Conservation (phyloP, 2,329 filamentous ascomycete species). For the Clonostachys byssicola region DNA sequence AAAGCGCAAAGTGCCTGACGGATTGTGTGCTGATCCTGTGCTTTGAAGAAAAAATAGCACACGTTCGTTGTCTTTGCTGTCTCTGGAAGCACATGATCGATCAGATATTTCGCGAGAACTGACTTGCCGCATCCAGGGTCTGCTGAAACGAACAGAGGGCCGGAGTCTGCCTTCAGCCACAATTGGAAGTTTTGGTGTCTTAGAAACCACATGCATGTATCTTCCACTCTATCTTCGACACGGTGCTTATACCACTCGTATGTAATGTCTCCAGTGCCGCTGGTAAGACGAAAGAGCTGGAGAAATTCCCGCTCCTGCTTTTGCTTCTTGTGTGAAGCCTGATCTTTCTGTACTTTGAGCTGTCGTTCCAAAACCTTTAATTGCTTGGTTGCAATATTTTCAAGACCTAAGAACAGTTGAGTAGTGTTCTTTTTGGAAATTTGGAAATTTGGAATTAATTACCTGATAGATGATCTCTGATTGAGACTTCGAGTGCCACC, state of each 20-base stretch:
- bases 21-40: constrained; percentile 25
- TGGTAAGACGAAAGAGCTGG: constrained; percentile 7
- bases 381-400: too few species aligned
- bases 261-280: neutral
- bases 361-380: too few species aligned
- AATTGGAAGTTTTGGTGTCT: constrained; percentile 15
- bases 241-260: constrained; percentile 18
- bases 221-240: constrained; percentile 2
- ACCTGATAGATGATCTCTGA: too few species aligned
- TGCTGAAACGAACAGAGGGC: constrained; percentile 24
- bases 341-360: too few species aligned
- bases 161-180: constrained; percentile 18
- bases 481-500: too few species aligned
- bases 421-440: too few species aligned
- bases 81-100: constrained; percentile 16
- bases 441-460: too few species aligned
- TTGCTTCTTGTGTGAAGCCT: too few species aligned
- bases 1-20: constrained; percentile 29
- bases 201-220: constrained; percentile 23
- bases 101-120: constrained; percentile 23
- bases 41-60: constrained; percentile 40
- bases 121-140: constrained; percentile 34
- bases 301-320: constrained; percentile 1
- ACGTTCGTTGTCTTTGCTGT: constrained; percentile 9
- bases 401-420: too few species aligned